A percentile compares a stretch with the other conserved stretches of the same genome.
Conservation (phyloP, 139 green algal species). For the Edaphochlamys debaryana region DNA sequence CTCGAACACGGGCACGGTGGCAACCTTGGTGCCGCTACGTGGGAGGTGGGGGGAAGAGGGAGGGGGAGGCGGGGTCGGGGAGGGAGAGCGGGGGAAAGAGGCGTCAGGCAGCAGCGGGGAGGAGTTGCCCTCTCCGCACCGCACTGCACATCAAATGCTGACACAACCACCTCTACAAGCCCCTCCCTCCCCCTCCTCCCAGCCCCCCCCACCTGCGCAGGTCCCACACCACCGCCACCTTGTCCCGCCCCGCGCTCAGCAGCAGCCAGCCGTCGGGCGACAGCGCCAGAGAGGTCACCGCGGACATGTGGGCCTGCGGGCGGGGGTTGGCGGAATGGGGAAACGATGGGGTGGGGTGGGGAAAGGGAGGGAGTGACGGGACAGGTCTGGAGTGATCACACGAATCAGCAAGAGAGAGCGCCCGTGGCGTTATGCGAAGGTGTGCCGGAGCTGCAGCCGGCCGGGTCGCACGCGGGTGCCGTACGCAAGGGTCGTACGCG, state of each 20-base stretch:
- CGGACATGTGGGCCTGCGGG: constrained; percentile 81
- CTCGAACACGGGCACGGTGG: constrained; percentile 89
- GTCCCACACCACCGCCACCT: constrained; percentile 87
- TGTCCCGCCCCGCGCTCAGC: constrained; percentile 64
- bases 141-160: too few species aligned
- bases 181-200: too few species aligned
- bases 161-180: background rate
- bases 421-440: too few species aligned
- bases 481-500: too few species aligned
- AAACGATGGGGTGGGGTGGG: background rate
- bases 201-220: constrained; percentile 61
- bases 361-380: background rate
- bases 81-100: background rate
- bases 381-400: background rate
- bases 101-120: background rate
- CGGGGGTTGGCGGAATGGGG: too few species aligned
- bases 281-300: constrained; percentile 84
- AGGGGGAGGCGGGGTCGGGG: background rate
- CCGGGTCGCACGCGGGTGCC: too few species aligned
- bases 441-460: too few species aligned
- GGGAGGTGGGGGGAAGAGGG: background rate
- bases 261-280: constrained; percentile 77
- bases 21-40: constrained; percentile 58
- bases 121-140: too few species aligned
- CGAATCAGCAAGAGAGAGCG: too few species aligned